Evolutionary conservation across 805 yeast genomes (phyloP).

Genomic region (Hagleromyces aurorensis): DNA sequence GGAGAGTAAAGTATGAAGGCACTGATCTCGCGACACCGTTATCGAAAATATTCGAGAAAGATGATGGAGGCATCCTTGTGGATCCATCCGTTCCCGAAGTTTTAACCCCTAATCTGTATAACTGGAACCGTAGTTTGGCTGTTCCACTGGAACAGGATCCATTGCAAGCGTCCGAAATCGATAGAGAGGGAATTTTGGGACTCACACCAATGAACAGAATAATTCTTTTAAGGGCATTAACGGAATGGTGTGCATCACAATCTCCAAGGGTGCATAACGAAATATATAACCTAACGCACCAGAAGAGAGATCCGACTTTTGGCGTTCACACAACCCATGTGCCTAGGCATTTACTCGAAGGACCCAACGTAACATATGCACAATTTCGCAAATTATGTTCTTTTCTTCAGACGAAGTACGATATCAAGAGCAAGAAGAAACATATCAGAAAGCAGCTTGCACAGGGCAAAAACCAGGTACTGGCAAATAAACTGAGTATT

Average conservation of each 20-base stretch:
- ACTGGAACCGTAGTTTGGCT: constrained; percentile 13
- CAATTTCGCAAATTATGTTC: constrained; percentile 22
- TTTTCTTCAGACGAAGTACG: constrained; percentile 18
- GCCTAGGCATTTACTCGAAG: constrained; percentile 21
- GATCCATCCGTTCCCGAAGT: constrained; percentile 17
- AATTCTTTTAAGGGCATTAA: constrained; percentile 18
- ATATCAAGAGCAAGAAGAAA: constrained; percentile 20
- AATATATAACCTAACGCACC: constrained; percentile 21
- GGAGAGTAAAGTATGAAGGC: constrained; percentile 12
- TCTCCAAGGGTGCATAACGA: constrained; percentile 24
- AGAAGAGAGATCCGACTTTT: constrained; percentile 23
- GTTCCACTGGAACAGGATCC: constrained; percentile 21
- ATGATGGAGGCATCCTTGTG: constrained; percentile 13
- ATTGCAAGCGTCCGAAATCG: constrained; percentile 16
- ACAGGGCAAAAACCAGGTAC: constrained; percentile 19
- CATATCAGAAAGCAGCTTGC: constrained; percentile 19
- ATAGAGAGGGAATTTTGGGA: constrained; percentile 20
- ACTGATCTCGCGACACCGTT: constrained; percentile 8
- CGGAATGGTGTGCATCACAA: constrained; percentile 21
- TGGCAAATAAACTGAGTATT: constrained; percentile 15
- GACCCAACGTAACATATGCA: constrained; percentile 16
- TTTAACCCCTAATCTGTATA: constrained; percentile 15
- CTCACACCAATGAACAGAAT: constrained; percentile 23
- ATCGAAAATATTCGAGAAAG: constrained; percentile 11
- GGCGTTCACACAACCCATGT: constrained; percentile 24